A percentile compares a stretch with the other conserved stretches of the same genome.
Evolutionary conservation across 371 early-diverging fungal species (phyloP).

Genomic region (Syncephalastrum contaminatum): DNA sequence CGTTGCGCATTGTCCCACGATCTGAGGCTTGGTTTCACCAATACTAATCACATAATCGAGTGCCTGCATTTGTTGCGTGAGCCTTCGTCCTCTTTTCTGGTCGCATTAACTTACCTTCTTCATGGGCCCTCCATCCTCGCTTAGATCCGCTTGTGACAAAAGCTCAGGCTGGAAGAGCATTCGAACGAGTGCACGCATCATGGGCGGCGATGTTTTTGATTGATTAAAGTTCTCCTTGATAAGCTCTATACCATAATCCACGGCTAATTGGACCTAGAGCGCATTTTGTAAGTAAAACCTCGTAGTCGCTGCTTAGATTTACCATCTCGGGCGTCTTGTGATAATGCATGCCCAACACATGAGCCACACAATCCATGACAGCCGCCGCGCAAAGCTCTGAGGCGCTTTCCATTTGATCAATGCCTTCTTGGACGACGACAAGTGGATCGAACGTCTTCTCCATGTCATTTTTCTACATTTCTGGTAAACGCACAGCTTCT

Average conservation of each 20-base stretch:
- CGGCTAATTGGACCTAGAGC: slow-evolving; percentile 19
- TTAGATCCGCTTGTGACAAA: slow-evolving; percentile 23
- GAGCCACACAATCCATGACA: slow-evolving; percentile 32
- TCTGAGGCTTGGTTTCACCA: slow-evolving; percentile 37
- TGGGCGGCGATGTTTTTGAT: slow-evolving; percentile 34
- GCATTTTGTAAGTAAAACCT: not conserved
- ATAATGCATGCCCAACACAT: slow-evolving; percentile 29
- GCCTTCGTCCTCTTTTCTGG: no score
- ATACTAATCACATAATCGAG: slow-evolving; percentile 30
- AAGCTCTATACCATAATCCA: slow-evolving; percentile 33
- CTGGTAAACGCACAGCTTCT: not conserved
- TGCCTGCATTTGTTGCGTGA: slow-evolving; percentile 11
- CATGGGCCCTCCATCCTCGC: slow-evolving; percentile 37
- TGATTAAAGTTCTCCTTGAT: slow-evolving; percentile 37
- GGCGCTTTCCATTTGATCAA: slow-evolving; percentile 43
- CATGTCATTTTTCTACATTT: not conserved
- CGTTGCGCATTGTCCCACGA: slow-evolving; percentile 30
- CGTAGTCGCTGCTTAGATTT: not conserved
- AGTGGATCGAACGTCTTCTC: slow-evolving; percentile 25
- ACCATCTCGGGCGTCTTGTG: slow-evolving; percentile 31
- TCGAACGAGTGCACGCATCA: slow-evolving; percentile 34
- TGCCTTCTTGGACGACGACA: slow-evolving; percentile 29
- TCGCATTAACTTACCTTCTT: slow-evolving; percentile 23
- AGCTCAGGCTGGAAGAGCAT: slow-evolving; percentile 40
- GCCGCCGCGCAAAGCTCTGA: slow-evolving; percentile 40